These are phyloP conservation scores for Colletotrichum cereale DNA, from an alignment of 2,329 filamentous ascomycete species.

Conservation along the genomic window DNA sequence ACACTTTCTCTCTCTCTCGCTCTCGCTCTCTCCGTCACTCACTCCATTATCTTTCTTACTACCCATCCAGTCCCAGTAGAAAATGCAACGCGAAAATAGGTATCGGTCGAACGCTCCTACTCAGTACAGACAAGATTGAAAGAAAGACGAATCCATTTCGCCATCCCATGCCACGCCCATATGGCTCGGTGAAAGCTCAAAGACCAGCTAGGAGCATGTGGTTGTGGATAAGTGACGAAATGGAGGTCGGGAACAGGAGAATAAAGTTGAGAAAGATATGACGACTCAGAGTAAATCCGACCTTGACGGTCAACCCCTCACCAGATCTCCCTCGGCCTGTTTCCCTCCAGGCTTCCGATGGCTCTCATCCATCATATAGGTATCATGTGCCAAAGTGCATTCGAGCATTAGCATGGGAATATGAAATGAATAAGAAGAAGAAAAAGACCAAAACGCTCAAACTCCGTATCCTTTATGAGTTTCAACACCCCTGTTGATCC, in stretches of 20 bases:
- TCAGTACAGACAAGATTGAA: constrained; percentile 16
- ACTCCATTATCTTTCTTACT: neutral
- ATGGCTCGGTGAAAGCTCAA: constrained; percentile 25
- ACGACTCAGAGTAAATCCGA: constrained; percentile 27
- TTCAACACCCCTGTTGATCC: neutral
- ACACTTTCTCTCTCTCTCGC: neutral
- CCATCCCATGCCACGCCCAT: neutral
- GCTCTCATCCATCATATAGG: constrained; percentile 41
- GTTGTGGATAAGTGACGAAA: neutral
- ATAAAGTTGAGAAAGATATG: neutral
- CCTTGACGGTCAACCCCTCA: neutral
- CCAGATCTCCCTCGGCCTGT: constrained; percentile 15
- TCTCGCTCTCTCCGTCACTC: neutral
- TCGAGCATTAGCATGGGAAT: constrained; percentile 15
- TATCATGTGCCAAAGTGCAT: constrained; percentile 44
- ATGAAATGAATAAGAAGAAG: constrained; percentile 10
- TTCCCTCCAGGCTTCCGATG: constrained; percentile 20
- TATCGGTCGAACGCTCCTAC: constrained; percentile 16
- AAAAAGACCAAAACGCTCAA: constrained; percentile 46
- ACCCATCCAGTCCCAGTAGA: neutral
- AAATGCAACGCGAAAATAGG: constrained; percentile 3
- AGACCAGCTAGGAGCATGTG: constrained; percentile 32
- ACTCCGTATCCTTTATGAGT: constrained; percentile 40
- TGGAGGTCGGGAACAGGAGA: neutral
- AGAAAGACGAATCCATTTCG: neutral